Evolutionary conservation across 2,329 filamentous ascomycete genomes (phyloP), one percentile per base, ranked within the genome.

Genomic region (Dryadomyces sulphureus): DNA sequence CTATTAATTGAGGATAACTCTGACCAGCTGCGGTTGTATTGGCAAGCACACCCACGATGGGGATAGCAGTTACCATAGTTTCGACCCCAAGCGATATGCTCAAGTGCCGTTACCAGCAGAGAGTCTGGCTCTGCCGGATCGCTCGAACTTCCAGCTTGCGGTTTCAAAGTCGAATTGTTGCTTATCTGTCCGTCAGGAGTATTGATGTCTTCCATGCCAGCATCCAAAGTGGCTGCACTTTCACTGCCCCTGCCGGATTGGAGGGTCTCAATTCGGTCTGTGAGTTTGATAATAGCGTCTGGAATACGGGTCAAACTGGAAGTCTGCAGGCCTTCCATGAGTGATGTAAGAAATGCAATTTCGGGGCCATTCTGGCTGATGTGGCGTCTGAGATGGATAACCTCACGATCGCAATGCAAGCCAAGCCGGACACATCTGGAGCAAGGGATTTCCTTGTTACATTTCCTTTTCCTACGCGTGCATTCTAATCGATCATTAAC

Each of bases 21-120:
- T 2, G 42, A 41, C 27, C 41, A 45, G 34, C 47, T 42, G 38
- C 44, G 48, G 45, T 48, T 50, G 45, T 53, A 49, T 35, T 52
- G 50, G 41, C 52, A 54, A 7, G 48, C 45, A 38, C 52, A 55
- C 8, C 47, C 47, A 0, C 53, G 51, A 30, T 55, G 51, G 42
- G 43, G 56, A 42, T 52, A 55, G 54, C 54, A 62, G 43, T 21
- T 53, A 42, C 61, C 61, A 16, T 54, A 51, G 41, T 61, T 59
- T 38, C 61, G 56, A n/a, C 59, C 60, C 61, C 61, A 64, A 2
- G 60, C 60, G 16, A 63, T 54, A 50, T 61, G 57, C 49, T 64
- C 61, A 12, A 64, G 56, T 1, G 59, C 57, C 0, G 59, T 60
- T 19, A 62, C 49, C 19, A 57, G 53, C 1, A 59, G 55, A 3